Evolutionary conservation across 2,329 filamentous ascomycete genomes (phyloP).

Genomic region (Ophiostoma pallidulum): DNA sequence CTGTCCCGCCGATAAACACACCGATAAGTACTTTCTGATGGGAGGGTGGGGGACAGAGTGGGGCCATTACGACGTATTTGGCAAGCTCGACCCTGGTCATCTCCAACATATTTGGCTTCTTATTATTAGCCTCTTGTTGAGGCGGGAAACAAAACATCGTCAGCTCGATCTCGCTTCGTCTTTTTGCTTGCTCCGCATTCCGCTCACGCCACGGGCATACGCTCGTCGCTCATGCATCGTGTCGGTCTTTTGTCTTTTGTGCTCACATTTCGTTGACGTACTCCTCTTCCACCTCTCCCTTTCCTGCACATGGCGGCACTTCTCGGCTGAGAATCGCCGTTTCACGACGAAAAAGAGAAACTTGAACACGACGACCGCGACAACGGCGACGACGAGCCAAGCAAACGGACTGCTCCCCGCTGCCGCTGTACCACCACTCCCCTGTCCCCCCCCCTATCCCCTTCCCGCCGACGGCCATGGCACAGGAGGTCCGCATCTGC

Average conservation of each 20-base stretch:
- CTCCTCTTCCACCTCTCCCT: neutral
- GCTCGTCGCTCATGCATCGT: too few relatives aligned
- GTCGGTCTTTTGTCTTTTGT: too few relatives aligned
- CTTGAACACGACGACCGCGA: neutral
- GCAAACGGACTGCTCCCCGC: too few relatives aligned
- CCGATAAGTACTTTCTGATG: neutral
- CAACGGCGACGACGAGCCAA: neutral
- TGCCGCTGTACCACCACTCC: too few relatives aligned
- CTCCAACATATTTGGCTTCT: neutral
- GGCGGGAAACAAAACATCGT: too few relatives aligned
- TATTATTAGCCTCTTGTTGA: too few relatives aligned
- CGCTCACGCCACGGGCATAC: too few relatives aligned
- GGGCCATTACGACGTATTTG: too few relatives aligned
- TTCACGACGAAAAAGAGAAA: neutral
- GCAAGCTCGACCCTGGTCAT: neutral
- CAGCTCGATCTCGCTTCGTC: too few relatives aligned
- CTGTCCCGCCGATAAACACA: neutral
- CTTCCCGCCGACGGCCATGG: conserved; percentile 1
- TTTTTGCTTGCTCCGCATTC: too few relatives aligned
- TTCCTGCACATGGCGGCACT: neutral
- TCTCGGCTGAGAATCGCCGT: neutral
- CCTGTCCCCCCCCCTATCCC: neutral
- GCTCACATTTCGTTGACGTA: neutral
- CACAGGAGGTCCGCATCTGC: conserved; percentile 65
- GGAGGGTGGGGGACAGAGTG: too few relatives aligned